These are phyloP conservation scores for Nakaseomyces nivariensis DNA, from an alignment of 1,139 yeast species.

Conservation along the genomic window DNA sequence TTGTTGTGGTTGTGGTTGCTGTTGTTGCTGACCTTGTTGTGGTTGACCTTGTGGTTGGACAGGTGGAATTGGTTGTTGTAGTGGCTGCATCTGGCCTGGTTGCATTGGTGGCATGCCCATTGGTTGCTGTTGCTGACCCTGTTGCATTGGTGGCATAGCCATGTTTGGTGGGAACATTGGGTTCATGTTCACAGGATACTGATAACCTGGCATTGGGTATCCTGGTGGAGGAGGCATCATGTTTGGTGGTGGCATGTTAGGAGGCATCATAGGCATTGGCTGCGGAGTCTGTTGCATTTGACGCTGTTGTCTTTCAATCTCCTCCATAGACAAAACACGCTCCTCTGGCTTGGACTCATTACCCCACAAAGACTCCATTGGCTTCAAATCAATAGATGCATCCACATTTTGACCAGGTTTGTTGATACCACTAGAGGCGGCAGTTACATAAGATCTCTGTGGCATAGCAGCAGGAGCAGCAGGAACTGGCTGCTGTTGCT, in stretches of 20 bases:
- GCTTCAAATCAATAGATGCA: constrained; percentile 40
- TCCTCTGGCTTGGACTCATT: constrained; percentile 13
- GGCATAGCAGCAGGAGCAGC: constrained; percentile 19
- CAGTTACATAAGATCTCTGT: constrained; percentile 51
- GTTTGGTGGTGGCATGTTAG: constrained; percentile 9
- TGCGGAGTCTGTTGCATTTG: constrained; percentile 18
- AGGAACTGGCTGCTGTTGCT: constrained; percentile 17
- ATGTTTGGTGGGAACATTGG: constrained; percentile 3
- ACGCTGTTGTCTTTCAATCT: constrained; percentile 28
- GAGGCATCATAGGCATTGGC: not conserved
- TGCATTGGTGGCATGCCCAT: constrained; percentile 4
- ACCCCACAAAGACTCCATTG: constrained; percentile 58
- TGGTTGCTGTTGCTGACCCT: constrained; percentile 5
- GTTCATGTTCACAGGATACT: constrained; percentile 1
- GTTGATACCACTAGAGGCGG: constrained; percentile 30
- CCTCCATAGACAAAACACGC: constrained; percentile 27
- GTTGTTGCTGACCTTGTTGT: constrained; percentile 4
- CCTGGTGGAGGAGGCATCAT: constrained; percentile 2
- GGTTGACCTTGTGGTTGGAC: constrained; percentile 2
- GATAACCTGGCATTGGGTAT: constrained; percentile 3
- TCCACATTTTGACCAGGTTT: constrained; percentile 17
- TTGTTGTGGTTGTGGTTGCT: constrained; percentile 3
- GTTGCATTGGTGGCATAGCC: constrained; percentile 4
- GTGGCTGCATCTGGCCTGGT: constrained; percentile 6
- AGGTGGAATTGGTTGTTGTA: constrained; percentile 1